Base-by-base conservation (phyloP, 2,329 filamentous ascomycete genomes). In the Sporothrix humicola region DNA sequence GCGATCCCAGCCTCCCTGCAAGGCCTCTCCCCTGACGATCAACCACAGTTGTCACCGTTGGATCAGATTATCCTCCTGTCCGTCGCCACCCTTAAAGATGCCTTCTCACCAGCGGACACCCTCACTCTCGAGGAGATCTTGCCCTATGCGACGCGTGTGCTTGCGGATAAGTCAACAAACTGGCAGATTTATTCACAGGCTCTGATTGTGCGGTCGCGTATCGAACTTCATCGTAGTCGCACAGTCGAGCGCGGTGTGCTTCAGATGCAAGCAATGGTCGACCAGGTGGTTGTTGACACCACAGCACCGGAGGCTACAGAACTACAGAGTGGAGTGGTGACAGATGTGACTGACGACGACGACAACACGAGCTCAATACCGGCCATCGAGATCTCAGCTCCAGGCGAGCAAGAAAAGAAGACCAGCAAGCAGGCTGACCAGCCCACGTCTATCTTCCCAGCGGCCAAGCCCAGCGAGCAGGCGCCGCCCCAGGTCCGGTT, bases 171-270 rank as follows among this genome's bases (percentile, higher is more conserved):
- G 77, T 92, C 92, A 63, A 95, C 94, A 0, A 99, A 98, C 81
- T 99, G 96, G 96, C 96, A 98, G 81, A 91, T 98, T 48, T 98
- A 98, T 80, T 98, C 96, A 0, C 95, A 98, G 80, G 96, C 94
- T 0, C 85, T 99, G 9, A 86, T 99, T 0, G 93, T 98, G 1
- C 89, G 96, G 61, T 97, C 93, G 74, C 88, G 96, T 17, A 95
- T 98, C 72, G 96, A 99, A 82, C 87, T 95, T 0, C 95, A 97
- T 82, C 89, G 90, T 71, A 93, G 95, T 71, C 88, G 95, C 72
- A 99, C 96, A 0, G 87, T 97, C 52, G 96, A 99, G 82, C 87
- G 96, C 74, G 93, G 94, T 63, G 89, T 99, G 0, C 84, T 99
- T 23, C 96, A 99, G 82, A 88, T 99, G 77, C 96, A 99, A 82